Evolutionary conservation across 192 early-diverging fungal genomes (phyloP).

Genomic region (Linnemannia elongata): DNA sequence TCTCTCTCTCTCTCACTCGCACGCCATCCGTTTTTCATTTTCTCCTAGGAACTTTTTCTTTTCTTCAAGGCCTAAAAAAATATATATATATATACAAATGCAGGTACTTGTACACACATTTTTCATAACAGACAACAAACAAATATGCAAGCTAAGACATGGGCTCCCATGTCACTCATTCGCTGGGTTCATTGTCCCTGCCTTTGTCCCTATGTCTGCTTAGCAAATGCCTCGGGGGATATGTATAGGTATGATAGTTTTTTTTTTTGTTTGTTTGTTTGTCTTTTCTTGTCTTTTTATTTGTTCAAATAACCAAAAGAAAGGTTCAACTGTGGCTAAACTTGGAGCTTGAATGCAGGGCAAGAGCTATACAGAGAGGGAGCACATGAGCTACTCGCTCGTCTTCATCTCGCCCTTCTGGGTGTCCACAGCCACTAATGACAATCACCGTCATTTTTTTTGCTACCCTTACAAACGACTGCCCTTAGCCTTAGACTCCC

Average conservation of each 20-base stretch:
- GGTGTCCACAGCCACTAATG: background rate
- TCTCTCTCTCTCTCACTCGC: background rate
- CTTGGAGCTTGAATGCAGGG: no score
- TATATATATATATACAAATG: no score
- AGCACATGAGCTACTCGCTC: no score
- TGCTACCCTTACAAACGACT: slow-evolving; percentile 16
- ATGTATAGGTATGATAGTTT: background rate
- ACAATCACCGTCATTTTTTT: background rate
- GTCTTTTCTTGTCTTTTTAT: background rate
- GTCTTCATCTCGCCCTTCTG: background rate
- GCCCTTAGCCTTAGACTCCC: slow-evolving; percentile 26
- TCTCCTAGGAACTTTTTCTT: background rate
- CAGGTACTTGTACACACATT: no score
- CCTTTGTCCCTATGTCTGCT: background rate
- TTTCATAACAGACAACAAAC: background rate
- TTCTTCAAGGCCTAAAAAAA: background rate
- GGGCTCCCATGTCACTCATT: background rate
- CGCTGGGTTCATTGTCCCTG: background rate
- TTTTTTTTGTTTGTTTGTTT: background rate
- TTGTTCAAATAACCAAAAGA: background rate
- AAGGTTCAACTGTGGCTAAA: no score
- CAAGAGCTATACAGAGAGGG: no score
- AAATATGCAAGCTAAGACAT: background rate
- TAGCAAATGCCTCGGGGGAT: background rate
- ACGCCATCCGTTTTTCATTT: background rate